Conservation (phyloP, 2,329 filamentous ascomycete genomes). For the Ceratocystis cubensis region DNA sequence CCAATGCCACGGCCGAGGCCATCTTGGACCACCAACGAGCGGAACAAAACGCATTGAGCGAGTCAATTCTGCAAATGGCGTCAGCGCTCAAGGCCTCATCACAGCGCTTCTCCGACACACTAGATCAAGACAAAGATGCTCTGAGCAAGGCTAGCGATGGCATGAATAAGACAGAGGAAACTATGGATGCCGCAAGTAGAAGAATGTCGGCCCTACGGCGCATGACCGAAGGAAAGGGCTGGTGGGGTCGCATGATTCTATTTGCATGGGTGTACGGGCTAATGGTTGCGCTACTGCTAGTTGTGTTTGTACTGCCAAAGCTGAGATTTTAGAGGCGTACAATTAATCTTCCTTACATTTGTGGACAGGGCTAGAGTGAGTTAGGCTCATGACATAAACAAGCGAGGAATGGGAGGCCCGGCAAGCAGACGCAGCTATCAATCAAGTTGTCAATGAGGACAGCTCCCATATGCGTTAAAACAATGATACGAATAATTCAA, state of each 20-base stretch:
- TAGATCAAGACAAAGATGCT: slow-evolving; percentile 61
- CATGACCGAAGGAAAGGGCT: slow-evolving; percentile 81
- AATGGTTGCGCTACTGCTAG: slow-evolving; percentile 61
- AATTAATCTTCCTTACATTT: too few species aligned
- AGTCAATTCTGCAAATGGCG: slow-evolving; percentile 71
- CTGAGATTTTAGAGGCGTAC: slow-evolving; percentile 53
- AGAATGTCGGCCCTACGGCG: slow-evolving; percentile 63
- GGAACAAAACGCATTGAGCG: slow-evolving; percentile 73
- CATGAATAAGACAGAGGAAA: slow-evolving; percentile 61
- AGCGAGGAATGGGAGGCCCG: too few species aligned
- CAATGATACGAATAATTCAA: not conserved
- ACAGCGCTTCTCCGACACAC: slow-evolving; percentile 53
- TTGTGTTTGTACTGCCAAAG: slow-evolving; percentile 82
- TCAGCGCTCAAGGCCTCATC: slow-evolving; percentile 64
- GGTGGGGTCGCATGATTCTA: slow-evolving; percentile 71
- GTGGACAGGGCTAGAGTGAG: not conserved
- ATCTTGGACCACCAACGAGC: slow-evolving; percentile 62
- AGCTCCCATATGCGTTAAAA: not conserved
- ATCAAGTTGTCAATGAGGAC: not conserved
- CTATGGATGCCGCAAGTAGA: slow-evolving; percentile 63
- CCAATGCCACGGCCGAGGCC: slow-evolving; percentile 50
- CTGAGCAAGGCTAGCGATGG: slow-evolving; percentile 59
- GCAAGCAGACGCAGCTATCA: not conserved
- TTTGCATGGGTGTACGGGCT: slow-evolving; percentile 74
- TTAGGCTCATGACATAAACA: too few species aligned